phyloP scores from a whole-genome alignment of 768 basidiomycete species.

The Hemileccinum rubropunctum region DNA sequence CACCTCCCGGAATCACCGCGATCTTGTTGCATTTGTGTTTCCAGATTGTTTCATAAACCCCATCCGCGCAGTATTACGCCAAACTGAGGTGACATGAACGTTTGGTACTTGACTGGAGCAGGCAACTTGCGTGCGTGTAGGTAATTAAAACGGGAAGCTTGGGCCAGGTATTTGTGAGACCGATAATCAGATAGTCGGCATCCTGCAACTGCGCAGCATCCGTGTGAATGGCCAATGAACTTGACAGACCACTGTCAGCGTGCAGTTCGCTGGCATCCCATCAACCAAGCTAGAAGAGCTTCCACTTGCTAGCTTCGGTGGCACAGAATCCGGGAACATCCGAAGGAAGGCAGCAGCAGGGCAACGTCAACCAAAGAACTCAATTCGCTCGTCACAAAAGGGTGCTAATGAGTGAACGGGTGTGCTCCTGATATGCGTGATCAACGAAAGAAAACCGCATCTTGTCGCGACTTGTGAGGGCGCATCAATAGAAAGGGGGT shows the following conservation, averaged over 20 bases:
- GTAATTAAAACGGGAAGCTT: slow-evolving; percentile 9
- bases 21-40: not conserved
- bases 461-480: slow-evolving; percentile 2
- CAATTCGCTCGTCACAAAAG: not conserved
- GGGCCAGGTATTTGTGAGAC: slow-evolving; percentile 1
- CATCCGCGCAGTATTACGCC: slow-evolving; percentile 1
- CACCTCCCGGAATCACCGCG: slow-evolving; percentile 3
- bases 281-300: slow-evolving; percentile 1
- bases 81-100: slow-evolving; percentile 11
- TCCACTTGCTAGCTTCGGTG: slow-evolving; percentile 1
- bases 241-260: not conserved
- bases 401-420: slow-evolving; percentile 1
- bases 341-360: not conserved
- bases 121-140: not conserved
- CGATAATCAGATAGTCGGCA: not conserved
- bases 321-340: slow-evolving; percentile 15
- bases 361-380: not conserved
- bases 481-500: slow-evolving; percentile 2
- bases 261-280: not conserved
- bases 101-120: not conserved
- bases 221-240: not conserved
- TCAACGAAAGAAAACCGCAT: not conserved
- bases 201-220: not conserved
- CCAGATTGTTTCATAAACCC: slow-evolving; percentile 3
- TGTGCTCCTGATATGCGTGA: not conserved